A percentile compares a stretch with the other conserved stretches of the same genome.
phyloP scores from a whole-genome alignment of 495 filamentous ascomycete genomes.

The Hypoxylon subgilvum region DNA sequence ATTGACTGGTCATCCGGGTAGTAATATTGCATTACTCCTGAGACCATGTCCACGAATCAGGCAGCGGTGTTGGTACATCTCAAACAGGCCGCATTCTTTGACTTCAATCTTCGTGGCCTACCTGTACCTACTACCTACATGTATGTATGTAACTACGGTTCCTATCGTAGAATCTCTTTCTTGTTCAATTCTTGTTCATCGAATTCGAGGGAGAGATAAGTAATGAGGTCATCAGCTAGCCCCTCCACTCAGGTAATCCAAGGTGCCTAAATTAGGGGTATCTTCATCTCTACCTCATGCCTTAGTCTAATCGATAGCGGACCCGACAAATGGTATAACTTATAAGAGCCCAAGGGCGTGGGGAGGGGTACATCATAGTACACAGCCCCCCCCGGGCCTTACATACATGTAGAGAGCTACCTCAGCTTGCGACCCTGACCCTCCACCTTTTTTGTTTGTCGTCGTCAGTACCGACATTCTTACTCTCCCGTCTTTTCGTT shows the following conservation, averaged over 20 bases:
- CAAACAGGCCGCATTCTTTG: no score
- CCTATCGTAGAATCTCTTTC: no score
- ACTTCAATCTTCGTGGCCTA: no score
- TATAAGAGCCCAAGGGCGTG: slow-evolving; percentile 13
- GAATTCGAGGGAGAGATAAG: slow-evolving; percentile 2
- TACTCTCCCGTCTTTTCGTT: background rate
- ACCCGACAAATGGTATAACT: slow-evolving; percentile 18
- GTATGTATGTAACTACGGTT: no score
- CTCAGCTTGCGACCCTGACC: slow-evolving; percentile 24
- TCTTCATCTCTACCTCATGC: no score
- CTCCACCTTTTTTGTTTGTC: slow-evolving; percentile 4
- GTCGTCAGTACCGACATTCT: background rate
- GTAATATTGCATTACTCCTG: slow-evolving; percentile 3
- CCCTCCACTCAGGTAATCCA: slow-evolving; percentile 3
- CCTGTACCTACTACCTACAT: no score
- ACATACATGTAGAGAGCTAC: slow-evolving; percentile 4
- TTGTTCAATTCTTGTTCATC: no score
- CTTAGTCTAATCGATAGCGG: slow-evolving; percentile 36
- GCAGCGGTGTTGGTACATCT: background rate
- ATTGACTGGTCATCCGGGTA: background rate
- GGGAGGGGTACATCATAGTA: slow-evolving; percentile 28
- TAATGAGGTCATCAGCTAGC: slow-evolving; percentile 34
- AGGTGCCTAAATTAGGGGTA: background rate
- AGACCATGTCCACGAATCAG: background rate
- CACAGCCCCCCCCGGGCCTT: slow-evolving; percentile 3